Evolutionary conservation across 306 rosid genomes (phyloP), one percentile per base, ranked within the genome.

Genomic region (Rosa chinensis): DNA sequence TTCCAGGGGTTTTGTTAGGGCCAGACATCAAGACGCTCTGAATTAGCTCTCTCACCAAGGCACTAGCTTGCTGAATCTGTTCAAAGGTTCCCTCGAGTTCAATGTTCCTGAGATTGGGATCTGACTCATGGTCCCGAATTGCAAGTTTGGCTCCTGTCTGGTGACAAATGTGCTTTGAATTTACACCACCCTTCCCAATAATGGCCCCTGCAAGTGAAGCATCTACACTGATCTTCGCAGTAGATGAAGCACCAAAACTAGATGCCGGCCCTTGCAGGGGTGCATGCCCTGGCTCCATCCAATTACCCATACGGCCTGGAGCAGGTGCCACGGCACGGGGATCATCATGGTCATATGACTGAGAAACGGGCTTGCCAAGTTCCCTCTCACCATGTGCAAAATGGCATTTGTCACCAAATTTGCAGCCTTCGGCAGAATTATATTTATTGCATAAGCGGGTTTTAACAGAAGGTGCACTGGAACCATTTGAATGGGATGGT

Each of bases 321-420:
- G 85, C n/a, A 23, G 89, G 92, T 71, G 89, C 92, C 86, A 87
- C 67, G 18, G 75, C 7, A 21, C 88, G 94, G 62, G 90, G 94
- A 75, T 89, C 90, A 47, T 95, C 97, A 50, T 86, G 82, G 72
- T 49, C 49, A 66, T 37, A 66, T 52, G 92, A 83, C 14, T 76
- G 86, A 79, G 95, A 88, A 32, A 84, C 6, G 13, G 72, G 80
- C 85, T 88, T 93, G 61, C 98, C 98, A 32, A 95, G 86, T 78
- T 95, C 99, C 98, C 99, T 89, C 84, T 95, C 99, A 63, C 98
- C 92, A 69, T 95, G 99, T 14, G 99, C 99, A 68, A 93, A 95
- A 84, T 89, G 92, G 62, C 99, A 95, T 82, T 93, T 95, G 82
- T 91, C 98, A 42, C 99, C 99, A 68, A 90, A 95, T 86, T 93